These are phyloP conservation scores for Tympanopsis confertula DNA, from an alignment of 2,329 filamentous ascomycete species.

Conservation along the genomic window DNA sequence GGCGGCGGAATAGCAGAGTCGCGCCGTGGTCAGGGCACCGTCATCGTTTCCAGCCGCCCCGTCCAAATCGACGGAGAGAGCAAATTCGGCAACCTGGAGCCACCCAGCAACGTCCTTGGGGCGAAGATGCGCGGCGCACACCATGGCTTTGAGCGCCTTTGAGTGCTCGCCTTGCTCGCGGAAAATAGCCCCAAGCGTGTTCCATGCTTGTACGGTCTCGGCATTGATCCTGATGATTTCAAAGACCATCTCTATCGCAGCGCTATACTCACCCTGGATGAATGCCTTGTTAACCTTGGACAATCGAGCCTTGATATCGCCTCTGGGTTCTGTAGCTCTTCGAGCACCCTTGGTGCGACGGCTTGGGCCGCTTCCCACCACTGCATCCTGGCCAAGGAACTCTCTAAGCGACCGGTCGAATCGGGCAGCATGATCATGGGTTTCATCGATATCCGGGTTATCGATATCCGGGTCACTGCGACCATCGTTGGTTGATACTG, in stretches of 20 bases:
- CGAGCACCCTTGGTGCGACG: conserved; percentile 23
- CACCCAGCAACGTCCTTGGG: conserved; percentile 48
- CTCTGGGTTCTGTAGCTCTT: conserved; percentile 55
- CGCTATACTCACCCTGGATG: conserved; percentile 46
- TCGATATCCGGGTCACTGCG: too few species aligned
- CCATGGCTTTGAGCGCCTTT: conserved; percentile 45
- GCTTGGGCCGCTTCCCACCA: conserved; percentile 2
- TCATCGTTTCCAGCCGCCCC: conserved; percentile 31
- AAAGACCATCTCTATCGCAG: conserved; percentile 43
- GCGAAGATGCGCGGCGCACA: conserved; percentile 50
- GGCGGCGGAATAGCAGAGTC: conserved; percentile 47
- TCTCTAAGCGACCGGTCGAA: too few species aligned
- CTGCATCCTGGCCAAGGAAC: conserved; percentile 1
- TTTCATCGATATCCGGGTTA: too few species aligned
- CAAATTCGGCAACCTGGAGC: conserved; percentile 46
- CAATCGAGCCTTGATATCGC: conserved; percentile 59
- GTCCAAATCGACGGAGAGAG: conserved; percentile 32
- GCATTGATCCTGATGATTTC: conserved; percentile 60
- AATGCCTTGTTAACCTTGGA: conserved; percentile 58
- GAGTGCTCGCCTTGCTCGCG: conserved; percentile 44
- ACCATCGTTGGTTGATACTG: too few species aligned
- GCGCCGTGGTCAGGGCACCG: conserved; percentile 36
- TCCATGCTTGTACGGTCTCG: conserved; percentile 56
- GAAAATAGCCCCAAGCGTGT: conserved; percentile 46
- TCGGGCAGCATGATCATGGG: too few species aligned